Percentiles rank a stretch among this genome's conserved stretches.
These are phyloP conservation scores for Starmerella powellii DNA, from an alignment of 805 yeast species.

Conservation along the genomic window DNA sequence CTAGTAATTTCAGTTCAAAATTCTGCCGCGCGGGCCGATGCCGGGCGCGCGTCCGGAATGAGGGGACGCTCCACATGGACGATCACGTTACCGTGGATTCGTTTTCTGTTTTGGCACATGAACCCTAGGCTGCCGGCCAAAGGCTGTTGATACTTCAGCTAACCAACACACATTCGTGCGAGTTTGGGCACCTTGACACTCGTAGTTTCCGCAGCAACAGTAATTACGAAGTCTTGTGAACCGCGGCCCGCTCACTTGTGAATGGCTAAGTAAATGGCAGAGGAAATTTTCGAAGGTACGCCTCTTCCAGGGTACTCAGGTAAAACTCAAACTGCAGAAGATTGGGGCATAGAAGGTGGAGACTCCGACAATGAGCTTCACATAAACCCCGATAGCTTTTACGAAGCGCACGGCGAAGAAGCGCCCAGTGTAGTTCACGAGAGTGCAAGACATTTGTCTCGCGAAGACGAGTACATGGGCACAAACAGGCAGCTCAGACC, in stretches of 20 bases:
- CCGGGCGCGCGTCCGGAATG: no score
- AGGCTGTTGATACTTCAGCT: background rate
- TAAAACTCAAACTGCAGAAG: conserved; percentile 20
- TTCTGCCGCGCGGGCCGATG: no score
- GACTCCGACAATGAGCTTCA: background rate
- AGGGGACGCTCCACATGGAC: background rate
- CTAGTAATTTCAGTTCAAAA: no score
- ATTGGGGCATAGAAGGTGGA: conserved; percentile 28
- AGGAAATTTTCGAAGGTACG: conserved; percentile 25
- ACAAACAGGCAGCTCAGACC: conserved; percentile 5
- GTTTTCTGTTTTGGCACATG: background rate
- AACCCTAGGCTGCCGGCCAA: background rate
- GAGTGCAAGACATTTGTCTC: no score
- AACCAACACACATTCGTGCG: no score
- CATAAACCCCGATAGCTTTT: no score
- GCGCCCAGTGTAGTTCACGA: no score
- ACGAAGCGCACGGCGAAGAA: no score
- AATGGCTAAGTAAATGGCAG: conserved; percentile 6
- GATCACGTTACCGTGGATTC: background rate
- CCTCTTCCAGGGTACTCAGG: conserved; percentile 26
- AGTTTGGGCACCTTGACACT: no score
- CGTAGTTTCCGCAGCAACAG: no score
- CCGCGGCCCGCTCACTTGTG: no score
- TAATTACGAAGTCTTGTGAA: no score
- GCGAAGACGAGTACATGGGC: background rate